Evolutionary conservation across 2,329 filamentous ascomycete species (phyloP).

Genomic region (Teratosphaeria zuluensis): DNA sequence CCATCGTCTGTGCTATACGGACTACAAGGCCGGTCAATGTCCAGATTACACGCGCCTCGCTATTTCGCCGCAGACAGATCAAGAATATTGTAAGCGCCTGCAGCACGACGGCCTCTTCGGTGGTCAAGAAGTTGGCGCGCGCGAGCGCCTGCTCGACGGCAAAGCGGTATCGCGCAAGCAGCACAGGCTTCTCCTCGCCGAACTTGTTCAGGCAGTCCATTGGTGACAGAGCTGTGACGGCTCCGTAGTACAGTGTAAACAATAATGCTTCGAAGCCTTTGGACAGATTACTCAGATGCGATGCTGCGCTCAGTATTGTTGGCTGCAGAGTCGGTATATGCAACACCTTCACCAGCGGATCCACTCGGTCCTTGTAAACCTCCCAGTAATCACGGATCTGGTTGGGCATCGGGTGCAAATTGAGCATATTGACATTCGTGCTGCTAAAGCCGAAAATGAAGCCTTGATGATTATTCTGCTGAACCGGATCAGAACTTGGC

Average conservation of each 20-base stretch:
- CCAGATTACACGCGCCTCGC: slow-evolving; percentile 45
- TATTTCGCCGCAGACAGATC: slow-evolving; percentile 44
- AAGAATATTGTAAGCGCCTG: slow-evolving; percentile 56
- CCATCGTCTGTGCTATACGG: slow-evolving; percentile 50
- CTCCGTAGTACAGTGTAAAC: slow-evolving; percentile 53
- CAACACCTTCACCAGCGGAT: slow-evolving; percentile 61
- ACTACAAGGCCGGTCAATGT: slow-evolving; percentile 50
- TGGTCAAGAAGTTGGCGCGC: slow-evolving; percentile 52
- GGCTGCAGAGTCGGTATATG: slow-evolving; percentile 59
- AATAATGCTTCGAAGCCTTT: slow-evolving; percentile 50
- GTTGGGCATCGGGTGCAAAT: slow-evolving; percentile 55
- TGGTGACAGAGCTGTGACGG: slow-evolving; percentile 42
- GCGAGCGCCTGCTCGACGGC: slow-evolving; percentile 55
- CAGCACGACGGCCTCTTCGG: slow-evolving; percentile 51
- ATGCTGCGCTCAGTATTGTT: slow-evolving; percentile 51
- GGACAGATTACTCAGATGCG: slow-evolving; percentile 48
- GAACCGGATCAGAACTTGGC: slow-evolving; percentile 26
- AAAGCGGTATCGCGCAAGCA: slow-evolving; percentile 50
- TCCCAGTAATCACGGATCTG: slow-evolving; percentile 61
- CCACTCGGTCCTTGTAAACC: slow-evolving; percentile 62
- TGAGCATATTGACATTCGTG: slow-evolving; percentile 54
- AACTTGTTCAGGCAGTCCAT: slow-evolving; percentile 40
- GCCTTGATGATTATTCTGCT: slow-evolving; percentile 49
- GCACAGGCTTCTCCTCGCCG: slow-evolving; percentile 41
- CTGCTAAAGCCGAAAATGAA: slow-evolving; percentile 68